Percentiles rank a stretch among this genome's conserved stretches.
Conservation (phyloP, 805 yeast species). For the Zygosaccharomyces lentus region DNA sequence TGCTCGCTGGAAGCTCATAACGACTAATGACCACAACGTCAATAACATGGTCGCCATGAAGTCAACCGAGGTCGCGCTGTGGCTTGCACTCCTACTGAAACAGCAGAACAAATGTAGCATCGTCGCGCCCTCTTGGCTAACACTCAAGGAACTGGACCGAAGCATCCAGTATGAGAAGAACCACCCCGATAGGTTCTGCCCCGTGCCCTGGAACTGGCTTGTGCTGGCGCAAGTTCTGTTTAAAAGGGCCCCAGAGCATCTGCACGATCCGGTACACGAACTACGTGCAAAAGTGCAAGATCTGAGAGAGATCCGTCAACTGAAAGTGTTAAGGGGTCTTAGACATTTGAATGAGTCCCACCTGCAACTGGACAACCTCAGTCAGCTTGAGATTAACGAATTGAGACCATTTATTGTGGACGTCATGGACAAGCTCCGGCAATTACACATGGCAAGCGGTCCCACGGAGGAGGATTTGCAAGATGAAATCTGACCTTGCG, state of each 20-base stretch:
- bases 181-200: conserved; percentile 55
- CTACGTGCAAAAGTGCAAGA: conserved; percentile 73
- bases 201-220: conserved; percentile 85
- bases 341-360: conserved; percentile 75
- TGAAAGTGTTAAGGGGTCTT: conserved; percentile 79
- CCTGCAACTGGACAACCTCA: conserved; percentile 75
- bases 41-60: conserved; percentile 52
- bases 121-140: conserved; percentile 83
- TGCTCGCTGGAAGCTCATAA: conserved; percentile 21
- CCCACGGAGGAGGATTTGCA: neutral
- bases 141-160: conserved; percentile 46
- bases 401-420: conserved; percentile 74
- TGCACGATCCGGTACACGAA: conserved; percentile 66
- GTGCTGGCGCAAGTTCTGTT: conserved; percentile 71
- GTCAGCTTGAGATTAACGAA: conserved; percentile 82
- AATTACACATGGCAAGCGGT: conserved; percentile 36
- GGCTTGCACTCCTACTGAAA: conserved; percentile 82
- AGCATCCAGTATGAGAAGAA: conserved; percentile 64
- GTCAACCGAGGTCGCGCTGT: conserved; percentile 67
- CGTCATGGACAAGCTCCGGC: conserved; percentile 74
- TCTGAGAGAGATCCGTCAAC: conserved; percentile 72
- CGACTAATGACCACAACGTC: conserved; percentile 37
- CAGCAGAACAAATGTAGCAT: conserved; percentile 83
- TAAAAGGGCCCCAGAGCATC: conserved; percentile 68
- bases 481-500: neutral